A percentile compares a stretch with the other conserved stretches of the same genome.
Evolutionary conservation across 75 land plant species (phyloP).

Genomic region (Adiantum capillusveneris): DNA sequence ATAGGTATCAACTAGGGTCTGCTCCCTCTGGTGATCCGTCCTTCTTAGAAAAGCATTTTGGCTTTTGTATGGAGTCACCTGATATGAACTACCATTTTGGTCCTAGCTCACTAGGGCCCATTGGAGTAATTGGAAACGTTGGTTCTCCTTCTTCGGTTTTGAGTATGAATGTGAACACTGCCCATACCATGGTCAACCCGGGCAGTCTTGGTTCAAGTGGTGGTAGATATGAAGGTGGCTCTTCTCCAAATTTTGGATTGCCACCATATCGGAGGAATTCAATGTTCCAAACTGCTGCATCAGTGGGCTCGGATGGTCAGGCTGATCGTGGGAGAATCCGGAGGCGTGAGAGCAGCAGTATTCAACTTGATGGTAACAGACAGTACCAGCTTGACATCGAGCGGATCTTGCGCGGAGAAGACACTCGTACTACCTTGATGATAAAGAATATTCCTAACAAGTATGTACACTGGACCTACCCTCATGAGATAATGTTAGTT

Average conservation of each 20-base stretch:
- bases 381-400: conserved; percentile 53
- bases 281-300: conserved; percentile 13
- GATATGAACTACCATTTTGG: conserved; percentile 46
- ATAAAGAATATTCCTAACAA: conserved; percentile 52
- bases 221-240: conserved; percentile 31
- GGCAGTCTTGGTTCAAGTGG: neutral
- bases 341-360: conserved; percentile 23
- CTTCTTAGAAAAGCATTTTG: conserved; percentile 48
- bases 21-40: conserved; percentile 62
- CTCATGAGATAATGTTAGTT: too few species aligned
- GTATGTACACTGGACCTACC: conserved; percentile 20
- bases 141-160: conserved; percentile 15
- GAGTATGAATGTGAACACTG: conserved; percentile 43
- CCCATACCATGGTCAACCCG: too few species aligned
- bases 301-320: neutral
- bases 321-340: conserved; percentile 25
- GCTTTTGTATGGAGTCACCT: conserved; percentile 56
- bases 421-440: conserved; percentile 44
- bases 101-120: conserved; percentile 37
- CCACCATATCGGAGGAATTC: conserved; percentile 42
- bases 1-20: conserved; percentile 65
- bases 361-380: conserved; percentile 35
- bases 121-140: conserved; percentile 36
- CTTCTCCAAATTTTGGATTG: conserved; percentile 51
- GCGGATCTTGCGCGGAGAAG: conserved; percentile 43